These are phyloP conservation scores for Kluyveromyces sp. DNA, from an alignment of 1,139 yeast genomes.

Conservation along the genomic window DNA sequence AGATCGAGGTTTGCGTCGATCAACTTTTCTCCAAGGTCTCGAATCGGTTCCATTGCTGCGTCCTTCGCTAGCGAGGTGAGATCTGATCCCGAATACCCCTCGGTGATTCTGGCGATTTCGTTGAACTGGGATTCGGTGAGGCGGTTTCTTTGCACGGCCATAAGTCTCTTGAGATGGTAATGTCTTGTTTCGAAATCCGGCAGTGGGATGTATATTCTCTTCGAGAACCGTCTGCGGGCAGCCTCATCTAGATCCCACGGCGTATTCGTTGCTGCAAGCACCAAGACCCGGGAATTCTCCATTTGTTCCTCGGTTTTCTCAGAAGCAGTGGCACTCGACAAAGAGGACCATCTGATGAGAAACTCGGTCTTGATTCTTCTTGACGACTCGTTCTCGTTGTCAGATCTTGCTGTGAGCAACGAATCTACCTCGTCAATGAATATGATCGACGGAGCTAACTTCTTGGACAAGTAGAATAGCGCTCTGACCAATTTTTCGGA, in stretches of 20 bases:
- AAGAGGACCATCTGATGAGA: slow-evolving; percentile 58
- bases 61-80: slow-evolving; percentile 61
- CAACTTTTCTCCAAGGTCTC: slow-evolving; percentile 53
- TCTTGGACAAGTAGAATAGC: slow-evolving; percentile 48
- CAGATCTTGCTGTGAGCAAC: slow-evolving; percentile 45
- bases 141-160: slow-evolving; percentile 33
- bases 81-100: slow-evolving; percentile 60
- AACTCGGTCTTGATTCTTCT: slow-evolving; percentile 58
- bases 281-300: slow-evolving; percentile 38
- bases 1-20: slow-evolving; percentile 48
- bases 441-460: slow-evolving; percentile 39
- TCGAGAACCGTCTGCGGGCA: slow-evolving; percentile 55
- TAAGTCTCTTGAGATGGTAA: slow-evolving; percentile 43
- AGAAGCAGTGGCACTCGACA: slow-evolving; percentile 48
- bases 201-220: slow-evolving; percentile 56
- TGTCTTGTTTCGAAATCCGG: slow-evolving; percentile 54
- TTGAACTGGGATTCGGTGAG: slow-evolving; percentile 43
- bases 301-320: slow-evolving; percentile 29
- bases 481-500: slow-evolving; percentile 58
- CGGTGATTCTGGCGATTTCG: slow-evolving; percentile 42
- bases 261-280: slow-evolving; percentile 56
- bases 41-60: slow-evolving; percentile 66
- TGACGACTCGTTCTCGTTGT: slow-evolving; percentile 44
- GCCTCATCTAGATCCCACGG: slow-evolving; percentile 71
- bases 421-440: slow-evolving; percentile 62